Evolutionary conservation across 176 grass and related monocot genomes (phyloP).

Genomic region (Microstegium vimineum): DNA sequence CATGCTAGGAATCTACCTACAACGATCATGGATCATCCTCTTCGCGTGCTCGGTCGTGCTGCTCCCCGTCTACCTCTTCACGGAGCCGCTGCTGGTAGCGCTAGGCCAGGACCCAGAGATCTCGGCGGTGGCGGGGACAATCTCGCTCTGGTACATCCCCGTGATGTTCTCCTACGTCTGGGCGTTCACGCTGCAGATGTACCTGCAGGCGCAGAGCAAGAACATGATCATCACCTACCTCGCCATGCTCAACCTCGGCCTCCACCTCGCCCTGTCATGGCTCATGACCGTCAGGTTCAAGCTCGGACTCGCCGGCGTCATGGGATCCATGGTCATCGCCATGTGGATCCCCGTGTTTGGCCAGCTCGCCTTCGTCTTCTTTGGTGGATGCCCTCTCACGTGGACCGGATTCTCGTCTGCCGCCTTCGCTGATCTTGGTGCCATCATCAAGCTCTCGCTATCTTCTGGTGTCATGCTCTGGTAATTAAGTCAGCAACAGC

Average conservation of each 20-base stretch:
- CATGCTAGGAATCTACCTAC: constrained; percentile 77
- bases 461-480: constrained; percentile 89
- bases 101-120: constrained; percentile 62
- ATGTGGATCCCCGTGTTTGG: constrained; percentile 62
- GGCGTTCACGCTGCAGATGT: constrained; percentile 76
- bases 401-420: constrained; percentile 64
- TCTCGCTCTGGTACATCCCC: constrained; percentile 70
- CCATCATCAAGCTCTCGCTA: constrained; percentile 58
- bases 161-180: constrained; percentile 54
- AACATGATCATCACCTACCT: constrained; percentile 67
- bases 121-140: constrained; percentile 34
- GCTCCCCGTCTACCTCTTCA: constrained; percentile 60
- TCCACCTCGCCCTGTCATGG: constrained; percentile 63
- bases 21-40: constrained; percentile 75
- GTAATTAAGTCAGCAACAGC: background rate
- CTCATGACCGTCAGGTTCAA: constrained; percentile 32
- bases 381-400: constrained; percentile 56
- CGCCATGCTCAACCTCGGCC: constrained; percentile 46
- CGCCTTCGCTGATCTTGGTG: constrained; percentile 46
- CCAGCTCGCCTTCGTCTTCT: constrained; percentile 60
- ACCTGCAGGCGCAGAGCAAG: constrained; percentile 82
- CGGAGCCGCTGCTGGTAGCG: constrained; percentile 39
- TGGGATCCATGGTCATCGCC: constrained; percentile 54
- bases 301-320: constrained; percentile 48
- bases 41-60: constrained; percentile 5